A percentile compares a stretch with the other conserved stretches of the same genome.
phyloP scores from a whole-genome alignment of 83 land plant genomes.

The Diphasiastrum complanatum region DNA sequence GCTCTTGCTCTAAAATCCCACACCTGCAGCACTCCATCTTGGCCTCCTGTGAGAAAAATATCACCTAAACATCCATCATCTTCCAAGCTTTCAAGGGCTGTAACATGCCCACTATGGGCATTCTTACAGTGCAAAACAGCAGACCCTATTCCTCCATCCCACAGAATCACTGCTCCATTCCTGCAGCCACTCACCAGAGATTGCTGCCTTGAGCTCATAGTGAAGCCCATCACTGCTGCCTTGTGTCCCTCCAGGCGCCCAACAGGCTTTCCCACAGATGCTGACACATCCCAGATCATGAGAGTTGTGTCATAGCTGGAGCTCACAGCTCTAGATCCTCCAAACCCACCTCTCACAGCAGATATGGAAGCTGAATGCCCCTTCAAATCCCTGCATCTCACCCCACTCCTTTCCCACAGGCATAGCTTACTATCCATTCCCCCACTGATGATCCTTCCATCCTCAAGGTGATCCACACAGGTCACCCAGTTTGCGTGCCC shows the following conservation, averaged over 20 bases:
- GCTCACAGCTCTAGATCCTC: slow-evolving; percentile 25
- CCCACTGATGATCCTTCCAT: slow-evolving; percentile 35
- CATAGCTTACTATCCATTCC: slow-evolving; percentile 38
- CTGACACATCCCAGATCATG: slow-evolving; percentile 32
- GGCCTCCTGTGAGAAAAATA: slow-evolving; percentile 34
- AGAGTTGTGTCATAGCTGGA: slow-evolving; percentile 37
- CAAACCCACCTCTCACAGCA: slow-evolving; percentile 25
- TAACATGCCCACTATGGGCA: slow-evolving; percentile 41
- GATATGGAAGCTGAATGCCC: slow-evolving; percentile 31
- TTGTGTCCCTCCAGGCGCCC: slow-evolving; percentile 30
- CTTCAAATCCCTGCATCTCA: slow-evolving; percentile 22
- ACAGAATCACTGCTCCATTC: slow-evolving; percentile 32
- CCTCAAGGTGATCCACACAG: slow-evolving; percentile 29
- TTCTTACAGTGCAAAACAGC: slow-evolving; percentile 21
- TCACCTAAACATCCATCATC: slow-evolving; percentile 14
- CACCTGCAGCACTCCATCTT: slow-evolving; percentile 35
- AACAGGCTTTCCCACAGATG: slow-evolving; percentile 8
- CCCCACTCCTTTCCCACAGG: slow-evolving; percentile 30
- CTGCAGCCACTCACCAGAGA: slow-evolving; percentile 31
- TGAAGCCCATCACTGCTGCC: slow-evolving; percentile 30
- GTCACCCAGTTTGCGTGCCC: slow-evolving; percentile 40
- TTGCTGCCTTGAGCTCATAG: slow-evolving; percentile 15
- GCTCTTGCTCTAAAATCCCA: slow-evolving; percentile 28
- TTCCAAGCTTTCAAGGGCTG: slow-evolving; percentile 26
- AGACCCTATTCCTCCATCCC: slow-evolving; percentile 23